phyloP scores from a whole-genome alignment of 345 rosid species.

The Cardamine chenopodiifolia region DNA sequence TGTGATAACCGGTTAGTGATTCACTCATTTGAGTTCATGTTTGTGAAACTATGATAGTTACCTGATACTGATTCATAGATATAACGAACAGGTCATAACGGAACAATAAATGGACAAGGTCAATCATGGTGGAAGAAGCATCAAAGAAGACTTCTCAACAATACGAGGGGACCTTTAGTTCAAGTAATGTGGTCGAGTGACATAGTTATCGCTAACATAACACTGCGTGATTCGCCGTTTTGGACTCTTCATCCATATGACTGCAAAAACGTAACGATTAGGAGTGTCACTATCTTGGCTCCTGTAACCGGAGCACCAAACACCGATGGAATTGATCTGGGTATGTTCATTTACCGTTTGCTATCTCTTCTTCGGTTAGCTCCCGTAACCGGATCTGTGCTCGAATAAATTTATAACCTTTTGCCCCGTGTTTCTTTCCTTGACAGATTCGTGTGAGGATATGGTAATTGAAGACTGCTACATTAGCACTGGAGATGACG shows the following conservation, averaged over 20 bases:
- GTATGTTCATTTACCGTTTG: slow-evolving; percentile 41
- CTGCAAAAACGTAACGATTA: slow-evolving; percentile 84
- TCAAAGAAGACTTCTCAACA: slow-evolving; percentile 88
- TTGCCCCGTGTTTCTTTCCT: not conserved
- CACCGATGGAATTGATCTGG: slow-evolving; percentile 98
- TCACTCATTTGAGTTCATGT: slow-evolving; percentile 8
- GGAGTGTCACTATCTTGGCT: slow-evolving; percentile 79
- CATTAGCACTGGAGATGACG: slow-evolving; percentile 98
- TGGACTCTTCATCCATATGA: slow-evolving; percentile 99
- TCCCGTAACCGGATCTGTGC: not conserved
- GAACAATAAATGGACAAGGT: slow-evolving; percentile 96
- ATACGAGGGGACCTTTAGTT: slow-evolving; percentile 94
- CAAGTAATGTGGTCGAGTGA: slow-evolving; percentile 97
- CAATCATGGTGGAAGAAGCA: slow-evolving; percentile 95
- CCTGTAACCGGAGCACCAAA: slow-evolving; percentile 86
- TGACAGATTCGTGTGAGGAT: slow-evolving; percentile 89
- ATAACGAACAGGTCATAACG: slow-evolving; percentile 72
- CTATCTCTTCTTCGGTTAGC: not conserved
- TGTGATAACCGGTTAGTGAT: slow-evolving; percentile 60
- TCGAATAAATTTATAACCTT: not conserved
- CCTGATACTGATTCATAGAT: slow-evolving; percentile 35
- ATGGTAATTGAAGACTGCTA: slow-evolving; percentile 95
- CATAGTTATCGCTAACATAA: slow-evolving; percentile 72
- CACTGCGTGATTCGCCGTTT: slow-evolving; percentile 90
- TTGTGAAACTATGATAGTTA: slow-evolving; percentile 38